These are phyloP conservation scores for Cyberlindnera maclurae DNA, from an alignment of 805 yeast genomes.

Conservation along the genomic window DNA sequence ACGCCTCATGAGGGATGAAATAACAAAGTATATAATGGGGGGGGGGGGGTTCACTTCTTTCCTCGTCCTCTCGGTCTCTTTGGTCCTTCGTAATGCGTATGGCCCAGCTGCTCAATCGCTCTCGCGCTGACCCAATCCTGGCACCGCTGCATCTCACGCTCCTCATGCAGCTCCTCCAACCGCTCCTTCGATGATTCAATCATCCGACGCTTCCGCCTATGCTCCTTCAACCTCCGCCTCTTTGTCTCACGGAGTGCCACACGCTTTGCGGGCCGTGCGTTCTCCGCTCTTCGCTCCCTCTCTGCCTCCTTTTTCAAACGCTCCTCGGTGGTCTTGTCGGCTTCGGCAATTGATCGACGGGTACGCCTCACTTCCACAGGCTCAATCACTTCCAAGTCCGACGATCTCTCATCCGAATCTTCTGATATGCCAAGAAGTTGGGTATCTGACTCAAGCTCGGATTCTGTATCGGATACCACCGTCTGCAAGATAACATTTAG, in stretches of 20 bases:
- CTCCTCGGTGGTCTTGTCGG: conserved; percentile 16
- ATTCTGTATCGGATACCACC: conserved; percentile 28
- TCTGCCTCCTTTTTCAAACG: conserved; percentile 12
- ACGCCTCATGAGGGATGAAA: no score
- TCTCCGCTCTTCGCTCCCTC: conserved; percentile 17
- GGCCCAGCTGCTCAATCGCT: conserved; percentile 45
- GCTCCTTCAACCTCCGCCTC: conserved; percentile 27
- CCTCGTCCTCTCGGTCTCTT: conserved; percentile 10
- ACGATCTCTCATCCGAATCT: conserved; percentile 6
- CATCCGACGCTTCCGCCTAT: conserved; percentile 24
- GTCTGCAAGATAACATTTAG: conserved; percentile 33
- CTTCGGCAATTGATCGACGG: conserved; percentile 20
- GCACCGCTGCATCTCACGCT: conserved; percentile 39
- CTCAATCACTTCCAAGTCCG: conserved; percentile 11
- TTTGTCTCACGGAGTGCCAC: conserved; percentile 29
- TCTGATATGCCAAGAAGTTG: conserved; percentile 13
- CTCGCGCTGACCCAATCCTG: conserved; percentile 56
- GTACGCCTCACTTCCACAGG: conserved; percentile 19
- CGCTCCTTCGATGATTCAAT: conserved; percentile 22
- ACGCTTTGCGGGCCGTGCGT: conserved; percentile 29
- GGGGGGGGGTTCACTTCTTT: not conserved
- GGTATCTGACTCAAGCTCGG: conserved; percentile 17
- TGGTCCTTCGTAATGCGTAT: conserved; percentile 49
- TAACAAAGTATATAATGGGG: no score
- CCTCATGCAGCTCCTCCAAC: conserved; percentile 29